Conservation (phyloP, 2,329 filamentous ascomycete species). For the Trichoderma sp. region DNA sequence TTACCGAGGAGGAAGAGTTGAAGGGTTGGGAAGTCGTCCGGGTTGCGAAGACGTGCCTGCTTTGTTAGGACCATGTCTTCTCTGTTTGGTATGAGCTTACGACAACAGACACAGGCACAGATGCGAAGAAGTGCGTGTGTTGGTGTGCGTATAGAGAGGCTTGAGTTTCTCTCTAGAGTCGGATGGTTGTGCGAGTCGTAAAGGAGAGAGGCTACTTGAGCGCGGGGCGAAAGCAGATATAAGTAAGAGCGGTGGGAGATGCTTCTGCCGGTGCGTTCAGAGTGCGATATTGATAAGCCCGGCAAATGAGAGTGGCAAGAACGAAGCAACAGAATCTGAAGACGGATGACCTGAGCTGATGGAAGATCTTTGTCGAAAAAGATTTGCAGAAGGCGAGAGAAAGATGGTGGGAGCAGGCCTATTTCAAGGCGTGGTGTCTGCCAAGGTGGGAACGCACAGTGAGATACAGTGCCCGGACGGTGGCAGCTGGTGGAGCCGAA, state of each 20-base stretch:
- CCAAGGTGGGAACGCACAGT: slow-evolving; percentile 25
- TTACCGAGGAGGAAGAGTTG: slow-evolving; percentile 85
- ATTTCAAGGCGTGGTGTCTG: slow-evolving; percentile 30
- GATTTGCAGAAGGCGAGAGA: not conserved
- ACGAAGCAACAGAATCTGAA: slow-evolving; percentile 2
- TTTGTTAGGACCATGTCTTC: slow-evolving; percentile 57
- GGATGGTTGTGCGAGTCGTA: not conserved
- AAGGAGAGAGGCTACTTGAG: not conserved
- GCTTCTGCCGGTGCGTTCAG: not conserved
- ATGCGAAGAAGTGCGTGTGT: slow-evolving; percentile 29
- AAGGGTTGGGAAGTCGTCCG: slow-evolving; percentile 75
- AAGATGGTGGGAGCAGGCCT: slow-evolving; percentile 26
- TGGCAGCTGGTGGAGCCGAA: not conserved
- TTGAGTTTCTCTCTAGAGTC: not conserved
- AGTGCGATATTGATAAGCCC: not conserved
- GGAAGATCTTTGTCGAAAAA: slow-evolving; percentile 2
- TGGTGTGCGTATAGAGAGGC: slow-evolving; percentile 25
- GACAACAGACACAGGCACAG: slow-evolving; percentile 48
- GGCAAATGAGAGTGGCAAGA: slow-evolving; percentile 2
- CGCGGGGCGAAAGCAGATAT: not conserved
- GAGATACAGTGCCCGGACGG: slow-evolving; percentile 10
- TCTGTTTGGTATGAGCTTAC: slow-evolving; percentile 49
- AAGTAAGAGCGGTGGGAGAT: not conserved
- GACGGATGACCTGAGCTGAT: not conserved
- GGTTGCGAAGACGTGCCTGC: slow-evolving; percentile 59